Evolutionary conservation across 495 filamentous ascomycete genomes (phyloP).

Genomic region (Penicillium simplicissimum): DNA sequence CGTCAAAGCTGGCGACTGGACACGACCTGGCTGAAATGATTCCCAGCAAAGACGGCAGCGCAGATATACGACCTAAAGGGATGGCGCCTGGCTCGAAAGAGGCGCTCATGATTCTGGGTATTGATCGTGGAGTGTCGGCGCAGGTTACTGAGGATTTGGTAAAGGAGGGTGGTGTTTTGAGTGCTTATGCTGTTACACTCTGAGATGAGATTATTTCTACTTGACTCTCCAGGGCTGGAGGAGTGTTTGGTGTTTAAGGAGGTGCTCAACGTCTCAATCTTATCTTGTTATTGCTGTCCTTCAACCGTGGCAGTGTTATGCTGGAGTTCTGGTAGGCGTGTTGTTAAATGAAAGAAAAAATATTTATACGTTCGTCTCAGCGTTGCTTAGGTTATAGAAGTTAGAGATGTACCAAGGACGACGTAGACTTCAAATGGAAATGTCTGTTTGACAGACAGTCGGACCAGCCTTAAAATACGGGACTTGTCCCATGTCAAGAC

Average conservation of each 20-base stretch:
- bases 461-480: no score
- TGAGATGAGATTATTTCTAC: constrained; percentile 20
- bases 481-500: no score
- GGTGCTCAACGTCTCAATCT: constrained; percentile 1
- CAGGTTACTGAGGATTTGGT: constrained; percentile 56
- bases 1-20: constrained; percentile 15
- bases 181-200: constrained; percentile 59
- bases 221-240: background rate
- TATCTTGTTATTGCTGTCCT: background rate
- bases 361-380: background rate
- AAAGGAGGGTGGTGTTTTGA: constrained; percentile 58
- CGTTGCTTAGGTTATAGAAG: no score
- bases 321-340: background rate
- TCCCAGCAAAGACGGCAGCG: constrained; percentile 1
- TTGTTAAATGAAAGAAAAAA: background rate
- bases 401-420: no score
- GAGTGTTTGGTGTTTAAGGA: background rate
- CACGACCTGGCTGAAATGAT: constrained; percentile 14
- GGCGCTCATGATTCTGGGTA: constrained; percentile 72
- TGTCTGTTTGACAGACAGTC: no score
- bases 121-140: constrained; percentile 56
- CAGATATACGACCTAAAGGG: background rate
- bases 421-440: no score
- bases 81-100: constrained; percentile 41
- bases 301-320: constrained; percentile 4